phyloP scores from a whole-genome alignment of 306 rosid species.

The Cucumis sativus region Cucumber_9930_V3 NC_026655.2:844501-845000 shows the following conservation, averaged over 20 bases:
- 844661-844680: conserved; percentile 70
- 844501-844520: conserved; percentile 96
- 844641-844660: conserved; percentile 5
- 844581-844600: neutral
- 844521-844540: conserved; percentile 14
- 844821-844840: neutral
- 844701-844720: conserved; percentile 73
- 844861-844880: neutral
- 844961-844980: neutral
- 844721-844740: conserved; percentile 83
- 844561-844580: neutral
- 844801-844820: neutral
- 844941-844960: neutral
- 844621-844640: conserved; percentile 8
- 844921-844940: neutral
- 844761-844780: conserved; percentile 22
- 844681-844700: conserved; percentile 75
- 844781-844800: conserved; percentile 9
- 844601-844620: neutral
- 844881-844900: neutral
- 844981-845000: neutral
- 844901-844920: neutral
- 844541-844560: neutral
- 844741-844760: conserved; percentile 59
- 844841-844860: neutral